Conservation (phyloP, 257 asterid species). For the Leonotis leonurus region DNA sequence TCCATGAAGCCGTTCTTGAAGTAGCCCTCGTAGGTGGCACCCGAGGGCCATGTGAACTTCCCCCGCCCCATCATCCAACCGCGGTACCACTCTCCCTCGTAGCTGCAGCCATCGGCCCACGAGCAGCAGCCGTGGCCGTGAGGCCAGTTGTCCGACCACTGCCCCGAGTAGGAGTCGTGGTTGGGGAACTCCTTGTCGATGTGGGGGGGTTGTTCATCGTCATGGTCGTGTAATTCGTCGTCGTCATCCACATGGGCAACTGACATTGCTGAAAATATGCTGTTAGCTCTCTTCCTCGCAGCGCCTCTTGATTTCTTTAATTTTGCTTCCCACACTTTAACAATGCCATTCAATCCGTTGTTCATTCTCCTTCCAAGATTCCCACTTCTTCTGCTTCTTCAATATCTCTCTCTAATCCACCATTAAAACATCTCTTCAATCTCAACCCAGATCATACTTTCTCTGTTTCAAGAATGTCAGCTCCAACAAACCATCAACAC, state of each 20-base stretch:
- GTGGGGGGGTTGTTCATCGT: constrained; percentile 40
- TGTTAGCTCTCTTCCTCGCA: constrained; percentile 50
- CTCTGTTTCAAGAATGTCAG: constrained; percentile 24
- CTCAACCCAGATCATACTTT: constrained; percentile 45
- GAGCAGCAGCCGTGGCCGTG: constrained; percentile 63
- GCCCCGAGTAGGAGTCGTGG: constrained; percentile 71
- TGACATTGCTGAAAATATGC: constrained; percentile 74
- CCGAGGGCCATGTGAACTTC: constrained; percentile 78
- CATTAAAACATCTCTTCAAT: neutral
- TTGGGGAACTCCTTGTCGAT: constrained; percentile 53
- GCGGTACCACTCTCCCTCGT: constrained; percentile 70
- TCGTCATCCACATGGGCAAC: constrained; percentile 92
- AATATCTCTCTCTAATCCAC: neutral
- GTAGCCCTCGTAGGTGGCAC: constrained; percentile 76
- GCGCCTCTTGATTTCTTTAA: constrained; percentile 59
- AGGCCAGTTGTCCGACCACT: constrained; percentile 60
- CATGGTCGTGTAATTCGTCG: constrained; percentile 14
- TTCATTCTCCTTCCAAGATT: constrained; percentile 42
- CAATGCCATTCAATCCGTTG: constrained; percentile 74
- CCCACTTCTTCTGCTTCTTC: constrained; percentile 8
- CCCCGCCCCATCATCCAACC: constrained; percentile 73
- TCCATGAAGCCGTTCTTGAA: constrained; percentile 70
- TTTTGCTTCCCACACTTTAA: constrained; percentile 68
- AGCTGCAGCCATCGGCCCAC: constrained; percentile 84
- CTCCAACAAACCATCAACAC: constrained; percentile 18